Evolutionary conservation across 176 grass and related monocot species (phyloP), one percentile per base, ranked within the genome.

Genomic region (Zizania latifolia): DNA sequence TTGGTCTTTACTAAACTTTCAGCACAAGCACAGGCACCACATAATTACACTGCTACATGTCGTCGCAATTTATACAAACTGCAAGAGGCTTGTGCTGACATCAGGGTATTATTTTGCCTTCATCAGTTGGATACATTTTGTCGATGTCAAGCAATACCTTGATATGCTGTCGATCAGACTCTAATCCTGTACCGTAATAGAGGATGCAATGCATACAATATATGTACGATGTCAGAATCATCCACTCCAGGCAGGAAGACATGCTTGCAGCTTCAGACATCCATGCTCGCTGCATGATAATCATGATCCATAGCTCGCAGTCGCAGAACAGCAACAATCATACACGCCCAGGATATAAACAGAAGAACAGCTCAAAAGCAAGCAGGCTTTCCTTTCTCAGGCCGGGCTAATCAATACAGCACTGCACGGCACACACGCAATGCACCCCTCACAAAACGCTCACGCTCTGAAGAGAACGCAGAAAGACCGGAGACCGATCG

Each of bases 311-410:
- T 38, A 0, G 2, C 48, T n/a, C 8, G 48, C n/a, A 22, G 48
- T n/a, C 19, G 40, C 12, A 43, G 2, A 43, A 43, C 40, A 43
- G 12, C 1, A 41, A 51, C 48, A 53, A 53, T 53, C 48, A 53
- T 51, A 53, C n/a, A 53, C 2, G 1, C 12, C 5, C 43, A 45
- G 43, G 43, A 45, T 45, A 15, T 17, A 15, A 16, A 17, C 43
- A 45, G 43, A 45, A 16, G 22, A 53, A 22, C 58, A 78, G 69
- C 76, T 79, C 83, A n/a, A 85, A 74, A 85, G 75, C 68, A 74
- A 10, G 1, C 48, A 31, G 5, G 16, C 58, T 72, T 64, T 71
- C 10, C n/a, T 45, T 71, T 34, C 19, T 6, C 12, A 29, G 40
- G 5, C 31, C 27, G 3, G 29, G 21, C 29, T 50, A 46, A 83